A percentile compares a stretch with the other conserved stretches of the same genome.
phyloP scores from a whole-genome alignment of 495 filamentous ascomycete genomes.

The Extremus antarcticus region DNA sequence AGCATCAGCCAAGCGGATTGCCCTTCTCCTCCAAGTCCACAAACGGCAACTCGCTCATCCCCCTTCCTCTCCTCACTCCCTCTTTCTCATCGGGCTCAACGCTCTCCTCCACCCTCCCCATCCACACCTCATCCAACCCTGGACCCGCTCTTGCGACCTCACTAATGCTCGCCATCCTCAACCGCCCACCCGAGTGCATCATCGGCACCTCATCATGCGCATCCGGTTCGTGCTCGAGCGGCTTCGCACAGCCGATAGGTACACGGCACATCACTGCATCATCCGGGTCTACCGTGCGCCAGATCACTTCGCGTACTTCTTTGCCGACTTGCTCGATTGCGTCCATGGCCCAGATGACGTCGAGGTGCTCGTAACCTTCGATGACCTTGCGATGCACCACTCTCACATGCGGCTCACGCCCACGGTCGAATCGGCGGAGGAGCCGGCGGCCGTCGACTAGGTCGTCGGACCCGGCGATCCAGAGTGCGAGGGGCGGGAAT shows the following conservation, averaged over 20 bases:
- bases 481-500: slow-evolving; percentile 77
- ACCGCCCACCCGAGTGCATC: slow-evolving; percentile 13
- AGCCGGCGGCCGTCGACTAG: slow-evolving; percentile 76
- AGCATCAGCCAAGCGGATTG: slow-evolving; percentile 17
- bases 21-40: slow-evolving; percentile 17
- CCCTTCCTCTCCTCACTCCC: neutral
- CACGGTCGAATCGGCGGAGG: slow-evolving; percentile 60
- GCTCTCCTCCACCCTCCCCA: slow-evolving; percentile 11
- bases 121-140: neutral
- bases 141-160: slow-evolving; percentile 7
- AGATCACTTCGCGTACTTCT: slow-evolving; percentile 74
- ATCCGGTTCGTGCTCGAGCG: slow-evolving; percentile 15
- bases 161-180: slow-evolving; percentile 18
- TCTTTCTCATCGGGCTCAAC: slow-evolving; percentile 6
- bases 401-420: slow-evolving; percentile 69
- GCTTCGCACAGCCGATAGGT: slow-evolving; percentile 52
- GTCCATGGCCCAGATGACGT: slow-evolving; percentile 95
- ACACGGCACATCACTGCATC: slow-evolving; percentile 47
- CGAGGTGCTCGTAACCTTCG: slow-evolving; percentile 86
- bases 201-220: slow-evolving; percentile 14
- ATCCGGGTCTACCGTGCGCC: slow-evolving; percentile 53
- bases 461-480: slow-evolving; percentile 71
- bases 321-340: slow-evolving; percentile 69
- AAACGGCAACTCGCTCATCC: slow-evolving; percentile 7
- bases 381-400: slow-evolving; percentile 77